Evolutionary conservation across 1,139 yeast species (phyloP), one percentile per base, ranked within the genome.

Genomic region (Hansenula lynferdii): DNA sequence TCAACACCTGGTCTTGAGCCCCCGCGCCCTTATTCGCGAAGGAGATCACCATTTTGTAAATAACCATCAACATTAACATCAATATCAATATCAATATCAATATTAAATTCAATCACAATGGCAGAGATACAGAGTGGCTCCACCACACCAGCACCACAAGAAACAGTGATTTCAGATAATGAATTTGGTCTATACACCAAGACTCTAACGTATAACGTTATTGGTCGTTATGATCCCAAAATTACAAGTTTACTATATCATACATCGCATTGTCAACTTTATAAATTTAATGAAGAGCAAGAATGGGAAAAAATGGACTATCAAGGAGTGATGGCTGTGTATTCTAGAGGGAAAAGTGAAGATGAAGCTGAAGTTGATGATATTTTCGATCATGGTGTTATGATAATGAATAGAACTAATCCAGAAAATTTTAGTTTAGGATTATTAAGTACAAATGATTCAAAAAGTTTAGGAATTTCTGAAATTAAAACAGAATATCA

Each of bases 391-490:
- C 87, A 83, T 55, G 96, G 96, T 1, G 60, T 90, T 40, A 76
- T 87, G 36, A 76, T 90, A 12, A 62, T 89, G 54, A 89, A 90
- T 59, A 72, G 96, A 51, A 68, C 71, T 42, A 77, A 76, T 38
- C 83, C 92, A 1, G 82, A 81, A 41, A 87, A 90, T 58, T 86
- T 89, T 51, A 77, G 87, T 2, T 58, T 90, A 43, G 97, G 96
- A 0, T 67, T 90, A 28, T 67, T 84, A 15, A 86, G 92, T 3
- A 74, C 73, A 65, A 70, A 18, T 46, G 62, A 61, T 36, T 55
- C 68, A 27, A 51, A 48, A 3, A 50, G 53, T 22, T 69, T 58
- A 43, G 77, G 66, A 39, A 63, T 64, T 42, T 69, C 73, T 6
- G 74, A 77, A 27, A 78, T 87, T 78, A 84, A 82, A 39, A 83